A percentile compares a stretch with the other conserved stretches of the same genome.
phyloP scores from a whole-genome alignment of 495 filamentous ascomycete genomes.

The Lasiosphaeriaceae sp. region DNA sequence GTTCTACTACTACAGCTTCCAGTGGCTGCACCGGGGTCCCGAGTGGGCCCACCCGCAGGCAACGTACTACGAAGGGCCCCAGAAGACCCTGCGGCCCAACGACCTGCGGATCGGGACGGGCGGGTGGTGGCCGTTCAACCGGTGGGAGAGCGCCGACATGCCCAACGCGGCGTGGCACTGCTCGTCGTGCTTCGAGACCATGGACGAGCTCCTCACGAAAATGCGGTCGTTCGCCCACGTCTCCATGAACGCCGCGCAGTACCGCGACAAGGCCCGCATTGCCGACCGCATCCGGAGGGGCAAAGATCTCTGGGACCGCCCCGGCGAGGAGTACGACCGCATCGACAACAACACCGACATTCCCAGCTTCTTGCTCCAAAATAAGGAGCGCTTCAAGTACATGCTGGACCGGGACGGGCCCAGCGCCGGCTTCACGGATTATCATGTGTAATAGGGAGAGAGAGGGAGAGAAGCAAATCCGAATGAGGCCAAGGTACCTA shows the following conservation, averaged over 20 bases:
- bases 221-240: conserved; percentile 49
- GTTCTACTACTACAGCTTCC: conserved; percentile 58
- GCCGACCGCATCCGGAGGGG: conserved; percentile 45
- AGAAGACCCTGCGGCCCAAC: conserved; percentile 44
- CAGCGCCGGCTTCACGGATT: conserved; percentile 39
- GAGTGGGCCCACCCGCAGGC: conserved; percentile 57
- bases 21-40: conserved; percentile 46
- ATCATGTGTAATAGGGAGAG: too few species aligned
- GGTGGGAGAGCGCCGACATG: conserved; percentile 38
- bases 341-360: conserved; percentile 43
- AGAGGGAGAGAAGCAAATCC: too few species aligned
- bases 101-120: conserved; percentile 44
- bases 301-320: conserved; percentile 48
- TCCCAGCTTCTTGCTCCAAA: conserved; percentile 34
- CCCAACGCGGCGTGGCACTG: conserved; percentile 53
- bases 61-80: conserved; percentile 45
- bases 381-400: conserved; percentile 34
- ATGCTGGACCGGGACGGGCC: conserved; percentile 35
- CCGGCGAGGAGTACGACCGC: conserved; percentile 41
- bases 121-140: conserved; percentile 23
- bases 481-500: too few species aligned
- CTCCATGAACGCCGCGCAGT: conserved; percentile 40
- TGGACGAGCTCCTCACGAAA: conserved; percentile 50
- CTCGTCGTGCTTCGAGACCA: conserved; percentile 48
- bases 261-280: conserved; percentile 37